Conservation (phyloP, 2,329 filamentous ascomycete species). For the Pseudogymnoascus sp. region DNA sequence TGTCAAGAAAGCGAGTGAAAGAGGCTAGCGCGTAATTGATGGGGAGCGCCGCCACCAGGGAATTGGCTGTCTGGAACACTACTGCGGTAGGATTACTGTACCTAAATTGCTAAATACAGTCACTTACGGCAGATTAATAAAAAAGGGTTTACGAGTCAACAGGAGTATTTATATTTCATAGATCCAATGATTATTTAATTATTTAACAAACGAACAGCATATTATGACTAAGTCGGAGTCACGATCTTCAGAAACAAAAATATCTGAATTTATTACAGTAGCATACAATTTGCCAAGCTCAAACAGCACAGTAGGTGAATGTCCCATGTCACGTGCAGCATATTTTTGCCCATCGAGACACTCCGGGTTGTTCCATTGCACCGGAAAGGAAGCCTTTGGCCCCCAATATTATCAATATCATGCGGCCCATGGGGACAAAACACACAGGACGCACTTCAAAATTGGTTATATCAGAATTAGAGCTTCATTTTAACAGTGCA, state of each 20-base stretch:
- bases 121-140: neutral
- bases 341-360: neutral
- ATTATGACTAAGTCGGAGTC: neutral
- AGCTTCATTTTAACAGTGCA: neutral
- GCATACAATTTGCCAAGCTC: neutral
- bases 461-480: neutral
- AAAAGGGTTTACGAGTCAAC: neutral
- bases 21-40: slow-evolving; percentile 5
- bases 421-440: neutral
- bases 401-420: neutral
- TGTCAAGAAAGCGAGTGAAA: slow-evolving; percentile 6
- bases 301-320: neutral
- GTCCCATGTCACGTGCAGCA: neutral
- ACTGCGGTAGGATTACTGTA: neutral
- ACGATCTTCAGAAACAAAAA: neutral
- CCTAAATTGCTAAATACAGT: neutral
- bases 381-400: neutral
- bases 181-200: neutral
- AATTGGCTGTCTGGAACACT: slow-evolving; percentile 2
- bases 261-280: neutral
- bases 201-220: neutral
- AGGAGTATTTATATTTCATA: neutral
- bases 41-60: neutral
- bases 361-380: neutral
- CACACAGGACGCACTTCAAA: neutral